Base-by-base conservation (phyloP, 202 grass and related monocot genomes). In the Panicum virgatum region DNA sequence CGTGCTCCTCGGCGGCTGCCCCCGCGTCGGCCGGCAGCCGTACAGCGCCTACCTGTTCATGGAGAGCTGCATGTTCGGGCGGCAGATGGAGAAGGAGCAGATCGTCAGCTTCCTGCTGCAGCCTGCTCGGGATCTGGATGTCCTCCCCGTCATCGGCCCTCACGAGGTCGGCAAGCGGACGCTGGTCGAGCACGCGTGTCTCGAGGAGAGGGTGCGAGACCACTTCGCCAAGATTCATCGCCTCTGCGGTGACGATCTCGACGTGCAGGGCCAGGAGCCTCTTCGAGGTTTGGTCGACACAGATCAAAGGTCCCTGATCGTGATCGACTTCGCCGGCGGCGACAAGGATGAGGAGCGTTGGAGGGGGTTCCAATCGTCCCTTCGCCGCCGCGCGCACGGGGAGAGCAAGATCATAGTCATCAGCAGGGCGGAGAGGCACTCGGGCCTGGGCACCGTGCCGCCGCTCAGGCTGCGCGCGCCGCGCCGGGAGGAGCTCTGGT, bases 21-120 rank as follows among this genome's bases (percentile, higher is more conserved):
- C 85, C 27, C 56, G 73, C 25, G 0, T 81, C 32, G 12, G 4
- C 73, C 25, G 59, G 18, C 54, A 79, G 44, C 69, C 80, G 6
- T 82, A 83, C 36, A 75, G 45, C 58, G 0, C 59, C 34, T 83
- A 75, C 59, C 57, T 83, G 9, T 83, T 54, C 59, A 66, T 75
- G 69, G 80, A 83, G 44, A 27, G n/a, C 14, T 74, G 80, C 80
- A 82, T 82, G 80, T 82, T 82, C 30, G 80, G 80, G 9, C 69
- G 80, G 69, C 80, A 82, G 44, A 29, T 64, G 45, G 69, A 82
- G 58, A 82, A 40, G 58, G 69, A 73, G 15, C 22, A 30, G 0
- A 42, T 65, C 58, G 14, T 74, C 46, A 5, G 46, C 22, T 82
- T 82, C 69, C 7, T 82, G n/a, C 16, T 74, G 7, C 44, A 40